Percentiles rank a stretch among this genome's conserved stretches.
Conservation (phyloP, 78 protist species). For the Salpingoeca rosetta region DNA sequence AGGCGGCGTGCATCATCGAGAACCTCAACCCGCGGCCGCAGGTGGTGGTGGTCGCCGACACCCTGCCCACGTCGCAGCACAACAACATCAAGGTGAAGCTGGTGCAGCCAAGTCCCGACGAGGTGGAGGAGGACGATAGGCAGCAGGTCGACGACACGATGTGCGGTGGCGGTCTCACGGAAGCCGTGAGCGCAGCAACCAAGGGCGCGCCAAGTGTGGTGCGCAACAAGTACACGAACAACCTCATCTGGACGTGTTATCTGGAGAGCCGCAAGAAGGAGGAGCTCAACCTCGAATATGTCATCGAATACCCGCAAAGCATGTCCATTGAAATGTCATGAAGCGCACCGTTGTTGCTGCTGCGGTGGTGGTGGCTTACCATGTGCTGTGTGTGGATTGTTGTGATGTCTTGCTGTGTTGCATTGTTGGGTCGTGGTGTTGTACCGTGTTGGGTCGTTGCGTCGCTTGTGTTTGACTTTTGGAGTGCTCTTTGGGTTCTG, state of each 20-base stretch:
- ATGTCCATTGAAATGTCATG: no score
- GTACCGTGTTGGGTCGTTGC: no score
- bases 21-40: background rate
- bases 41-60: background rate
- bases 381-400: no score
- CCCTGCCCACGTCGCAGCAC: background rate
- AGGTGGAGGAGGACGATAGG: background rate
- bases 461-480: no score
- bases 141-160: background rate
- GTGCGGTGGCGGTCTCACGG: background rate
- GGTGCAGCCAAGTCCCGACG: background rate
- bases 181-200: background rate
- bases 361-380: no score
- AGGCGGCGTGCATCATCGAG: background rate
- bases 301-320: background rate
- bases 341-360: no score
- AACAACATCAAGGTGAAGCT: background rate
- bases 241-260: background rate
- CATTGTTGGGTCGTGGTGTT: no score
- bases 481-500: no score
- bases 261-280: background rate
- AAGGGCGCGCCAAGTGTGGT: background rate
- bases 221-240: background rate
- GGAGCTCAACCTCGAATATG: background rate
- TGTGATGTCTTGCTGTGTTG: no score